phyloP scores from a whole-genome alignment of 306 rosid genomes.

The Sesbania bispinosa region DNA sequence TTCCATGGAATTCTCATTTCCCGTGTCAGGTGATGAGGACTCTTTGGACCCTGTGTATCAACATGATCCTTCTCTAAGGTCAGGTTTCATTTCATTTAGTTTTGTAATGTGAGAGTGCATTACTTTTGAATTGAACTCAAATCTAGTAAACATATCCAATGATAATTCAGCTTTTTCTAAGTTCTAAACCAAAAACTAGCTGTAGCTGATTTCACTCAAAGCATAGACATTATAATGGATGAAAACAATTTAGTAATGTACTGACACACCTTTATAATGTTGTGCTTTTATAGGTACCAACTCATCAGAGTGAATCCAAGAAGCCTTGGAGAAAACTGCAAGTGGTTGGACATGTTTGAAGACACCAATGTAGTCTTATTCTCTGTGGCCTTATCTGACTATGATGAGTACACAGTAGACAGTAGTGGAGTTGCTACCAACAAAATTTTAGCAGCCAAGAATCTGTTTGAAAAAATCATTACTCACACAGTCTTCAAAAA shows the following conservation, averaged over 20 bases:
- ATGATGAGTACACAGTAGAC: slow-evolving; percentile 48
- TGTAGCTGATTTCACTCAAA: not conserved
- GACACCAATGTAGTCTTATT: slow-evolving; percentile 52
- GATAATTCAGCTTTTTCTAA: not conserved
- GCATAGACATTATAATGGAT: not conserved
- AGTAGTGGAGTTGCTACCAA: slow-evolving; percentile 42
- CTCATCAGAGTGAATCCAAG: slow-evolving; percentile 58
- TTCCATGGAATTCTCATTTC: slow-evolving; percentile 60
- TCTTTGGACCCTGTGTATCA: slow-evolving; percentile 32
- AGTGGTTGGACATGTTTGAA: slow-evolving; percentile 72
- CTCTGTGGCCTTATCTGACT: slow-evolving; percentile 62
- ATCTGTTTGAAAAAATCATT: slow-evolving; percentile 57
- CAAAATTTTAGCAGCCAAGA: slow-evolving; percentile 63
- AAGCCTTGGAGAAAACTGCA: slow-evolving; percentile 66
- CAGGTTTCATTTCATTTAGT: not conserved
- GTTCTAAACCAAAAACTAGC: not conserved
- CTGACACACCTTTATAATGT: not conserved
- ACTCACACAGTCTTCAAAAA: slow-evolving; percentile 39
- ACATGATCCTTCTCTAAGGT: slow-evolving; percentile 53
- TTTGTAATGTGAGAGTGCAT: not conserved
- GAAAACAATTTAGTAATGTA: not conserved
- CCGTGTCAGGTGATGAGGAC: slow-evolving; percentile 32
- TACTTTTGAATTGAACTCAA: not conserved
- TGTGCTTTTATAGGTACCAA: slow-evolving; percentile 44
- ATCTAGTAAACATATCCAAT: not conserved